Conservation (phyloP, 305 asterid species). For the Fraxinus nigra region DNA sequence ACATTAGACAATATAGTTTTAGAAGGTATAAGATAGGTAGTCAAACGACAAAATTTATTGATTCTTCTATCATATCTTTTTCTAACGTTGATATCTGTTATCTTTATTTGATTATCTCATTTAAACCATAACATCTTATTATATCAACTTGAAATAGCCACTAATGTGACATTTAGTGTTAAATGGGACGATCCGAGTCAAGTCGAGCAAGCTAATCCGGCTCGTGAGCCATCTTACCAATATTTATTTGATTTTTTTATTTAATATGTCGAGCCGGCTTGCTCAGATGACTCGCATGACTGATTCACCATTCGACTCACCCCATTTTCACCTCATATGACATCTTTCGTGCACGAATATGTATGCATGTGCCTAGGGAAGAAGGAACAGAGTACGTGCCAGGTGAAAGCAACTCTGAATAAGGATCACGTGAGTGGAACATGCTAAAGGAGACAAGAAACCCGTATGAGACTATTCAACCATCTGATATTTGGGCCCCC, state of each 20-base stretch:
- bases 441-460: neutral
- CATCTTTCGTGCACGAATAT: neutral
- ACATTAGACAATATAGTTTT: neutral
- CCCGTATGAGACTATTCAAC: neutral
- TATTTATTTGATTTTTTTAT: neutral
- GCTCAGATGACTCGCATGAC: neutral
- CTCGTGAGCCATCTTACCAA: neutral
- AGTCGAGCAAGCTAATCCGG: no score
- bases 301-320: neutral
- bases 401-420: neutral
- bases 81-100: neutral
- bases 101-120: neutral
- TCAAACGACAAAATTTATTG: neutral
- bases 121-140: neutral
- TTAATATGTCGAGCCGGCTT: neutral
- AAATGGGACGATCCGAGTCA: neutral
- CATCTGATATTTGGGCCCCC: neutral
- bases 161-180: no score
- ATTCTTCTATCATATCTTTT: neutral
- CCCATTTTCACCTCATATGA: neutral
- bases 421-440: neutral
- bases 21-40: neutral
- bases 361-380: neutral
- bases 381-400: neutral
- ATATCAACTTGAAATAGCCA: neutral